Evolutionary conservation across 31 red algal species (phyloP).

Genomic region (Odonthalia washingtoniensis): DNA sequence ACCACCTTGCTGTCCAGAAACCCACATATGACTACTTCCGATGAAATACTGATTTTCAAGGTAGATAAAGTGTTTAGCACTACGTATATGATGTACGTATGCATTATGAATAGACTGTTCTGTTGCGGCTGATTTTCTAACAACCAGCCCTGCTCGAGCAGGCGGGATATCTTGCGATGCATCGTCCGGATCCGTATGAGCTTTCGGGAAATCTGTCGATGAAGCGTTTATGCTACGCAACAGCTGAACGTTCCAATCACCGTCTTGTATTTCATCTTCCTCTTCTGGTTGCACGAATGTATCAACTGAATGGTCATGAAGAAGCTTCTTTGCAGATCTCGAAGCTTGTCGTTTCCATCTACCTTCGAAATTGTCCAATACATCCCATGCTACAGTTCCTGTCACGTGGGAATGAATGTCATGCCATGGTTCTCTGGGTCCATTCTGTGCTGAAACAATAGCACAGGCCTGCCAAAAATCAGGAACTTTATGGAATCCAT

Average conservation of each 20-base stretch:
- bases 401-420: slow-evolving; percentile 68
- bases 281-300: slow-evolving; percentile 55
- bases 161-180: too few relatives aligned
- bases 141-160: slow-evolving; percentile 69
- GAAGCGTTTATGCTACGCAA: slow-evolving; percentile 80
- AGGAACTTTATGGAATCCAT: slow-evolving; percentile 44
- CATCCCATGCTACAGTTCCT: slow-evolving; percentile 79
- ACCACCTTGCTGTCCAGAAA: slow-evolving; percentile 57
- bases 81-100: slow-evolving; percentile 81
- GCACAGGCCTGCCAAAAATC: slow-evolving; percentile 84
- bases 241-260: slow-evolving; percentile 70
- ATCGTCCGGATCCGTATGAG: too few relatives aligned
- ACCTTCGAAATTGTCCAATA: slow-evolving; percentile 83
- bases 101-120: slow-evolving; percentile 83
- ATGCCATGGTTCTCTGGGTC: slow-evolving; percentile 89
- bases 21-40: slow-evolving; percentile 73
- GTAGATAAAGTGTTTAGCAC: slow-evolving; percentile 76
- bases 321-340: slow-evolving; percentile 35
- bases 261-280: slow-evolving; percentile 58
- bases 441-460: slow-evolving; percentile 34
- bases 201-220: slow-evolving; percentile 35
- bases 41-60: slow-evolving; percentile 94
- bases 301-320: slow-evolving; percentile 41
- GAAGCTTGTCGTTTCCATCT: slow-evolving; percentile 75
- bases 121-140: slow-evolving; percentile 51